Percentiles rank a stretch among this genome's conserved stretches.
Evolutionary conservation across 1,284 basidiomycete genomes (phyloP).

Genomic region (Fistulina hepatica): DNA sequence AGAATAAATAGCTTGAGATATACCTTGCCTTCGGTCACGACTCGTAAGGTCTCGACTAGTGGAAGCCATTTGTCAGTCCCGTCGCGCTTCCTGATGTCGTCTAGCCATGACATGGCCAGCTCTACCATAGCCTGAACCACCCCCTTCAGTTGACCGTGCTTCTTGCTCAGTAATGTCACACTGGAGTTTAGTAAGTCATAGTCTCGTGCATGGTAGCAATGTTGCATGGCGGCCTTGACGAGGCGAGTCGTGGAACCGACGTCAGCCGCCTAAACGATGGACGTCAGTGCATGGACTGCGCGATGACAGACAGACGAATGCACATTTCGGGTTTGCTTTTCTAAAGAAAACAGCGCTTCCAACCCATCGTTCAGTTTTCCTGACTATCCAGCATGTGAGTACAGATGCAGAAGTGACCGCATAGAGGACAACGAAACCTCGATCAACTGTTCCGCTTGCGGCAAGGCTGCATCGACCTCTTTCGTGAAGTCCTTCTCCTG

Average conservation of each 20-base stretch:
- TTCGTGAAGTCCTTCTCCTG: conserved; percentile 68
- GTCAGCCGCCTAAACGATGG: conserved; percentile 70
- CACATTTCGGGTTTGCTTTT: conserved; percentile 97
- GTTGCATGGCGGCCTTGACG: conserved; percentile 60
- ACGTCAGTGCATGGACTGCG: too few relatives aligned
- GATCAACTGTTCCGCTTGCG: conserved; percentile 41
- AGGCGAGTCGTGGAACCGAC: conserved; percentile 82
- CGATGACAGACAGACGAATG: too few relatives aligned
- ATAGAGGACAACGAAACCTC: conserved; percentile 33
- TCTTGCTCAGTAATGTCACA: conserved; percentile 77
- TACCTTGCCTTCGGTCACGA: conserved; percentile 95
- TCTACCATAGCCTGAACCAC: conserved; percentile 89
- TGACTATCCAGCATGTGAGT: conserved; percentile 30
- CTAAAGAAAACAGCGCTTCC: conserved; percentile 82
- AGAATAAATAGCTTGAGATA: conserved; percentile 5
- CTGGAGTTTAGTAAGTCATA: conserved; percentile 64
- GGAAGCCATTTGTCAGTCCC: conserved; percentile 76
- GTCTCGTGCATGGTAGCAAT: conserved; percentile 66
- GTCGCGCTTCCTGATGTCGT: conserved; percentile 56
- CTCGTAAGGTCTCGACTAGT: conserved; percentile 79
- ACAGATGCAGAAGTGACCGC: conserved; percentile 8
- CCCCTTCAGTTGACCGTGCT: conserved; percentile 94
- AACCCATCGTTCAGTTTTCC: conserved; percentile 78
- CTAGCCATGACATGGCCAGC: conserved; percentile 69
- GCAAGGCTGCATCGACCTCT: conserved; percentile 56